phyloP scores from a whole-genome alignment of 352 stramenopile genomes.

The Bremia lactucae region DNA sequence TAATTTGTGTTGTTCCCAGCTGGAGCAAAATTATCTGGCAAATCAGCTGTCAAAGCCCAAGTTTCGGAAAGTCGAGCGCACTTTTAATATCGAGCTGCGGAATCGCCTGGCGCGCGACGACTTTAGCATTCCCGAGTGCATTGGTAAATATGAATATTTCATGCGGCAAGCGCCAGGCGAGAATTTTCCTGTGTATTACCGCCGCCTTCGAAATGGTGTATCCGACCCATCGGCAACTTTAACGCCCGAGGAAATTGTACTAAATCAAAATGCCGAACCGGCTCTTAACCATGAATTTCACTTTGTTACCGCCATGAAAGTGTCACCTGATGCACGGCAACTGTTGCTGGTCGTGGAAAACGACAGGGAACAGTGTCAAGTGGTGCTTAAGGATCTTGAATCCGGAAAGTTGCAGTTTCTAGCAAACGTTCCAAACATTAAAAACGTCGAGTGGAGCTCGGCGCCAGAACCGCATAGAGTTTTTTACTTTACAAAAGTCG shows the following conservation, averaged over 20 bases:
- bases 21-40: constrained; percentile 41
- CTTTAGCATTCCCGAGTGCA: constrained; percentile 60
- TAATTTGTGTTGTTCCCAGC: constrained; percentile 17
- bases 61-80: constrained; percentile 48
- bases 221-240: constrained; percentile 5
- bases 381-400: constrained; percentile 32
- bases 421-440: constrained; percentile 28
- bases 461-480: constrained; percentile 3
- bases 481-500: constrained; percentile 76
- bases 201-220: constrained; percentile 19
- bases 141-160: constrained; percentile 69
- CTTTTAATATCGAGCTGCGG: constrained; percentile 57
- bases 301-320: constrained; percentile 66
- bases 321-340: constrained; percentile 47
- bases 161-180: constrained; percentile 42
- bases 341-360: constrained; percentile 66
- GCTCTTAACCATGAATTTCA: constrained; percentile 52
- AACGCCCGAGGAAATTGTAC: constrained; percentile 40
- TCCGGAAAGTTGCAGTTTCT: constrained; percentile 24
- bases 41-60: constrained; percentile 40
- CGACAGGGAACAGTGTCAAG: constrained; percentile 48
- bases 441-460: constrained; percentile 66
- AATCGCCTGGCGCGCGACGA: constrained; percentile 52
- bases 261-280: constrained; percentile 64
- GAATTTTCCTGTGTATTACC: constrained; percentile 79